Conservation (phyloP, 108 stramenopile genomes). For the Stephanodiscus minutulus region DNA sequence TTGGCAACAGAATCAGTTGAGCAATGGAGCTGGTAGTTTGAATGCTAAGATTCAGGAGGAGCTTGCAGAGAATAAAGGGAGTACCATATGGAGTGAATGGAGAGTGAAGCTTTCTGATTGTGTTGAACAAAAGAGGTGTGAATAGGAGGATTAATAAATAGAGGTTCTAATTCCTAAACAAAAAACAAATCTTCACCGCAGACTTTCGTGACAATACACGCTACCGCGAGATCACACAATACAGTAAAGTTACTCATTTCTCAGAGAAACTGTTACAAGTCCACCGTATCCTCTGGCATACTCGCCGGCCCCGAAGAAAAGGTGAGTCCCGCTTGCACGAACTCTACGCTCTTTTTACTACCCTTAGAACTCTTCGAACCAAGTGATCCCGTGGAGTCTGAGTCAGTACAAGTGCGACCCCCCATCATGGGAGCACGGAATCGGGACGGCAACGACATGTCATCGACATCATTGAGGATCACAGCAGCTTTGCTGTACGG, state of each 20-base stretch:
- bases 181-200: neutral
- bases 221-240: neutral
- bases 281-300: slow-evolving; percentile 41
- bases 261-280: slow-evolving; percentile 13
- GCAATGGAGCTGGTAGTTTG: no score
- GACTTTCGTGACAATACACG: neutral
- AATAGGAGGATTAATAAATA: no score
- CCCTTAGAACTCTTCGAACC: slow-evolving; percentile 4
- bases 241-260: neutral
- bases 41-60: no score
- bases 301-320: slow-evolving; percentile 15
- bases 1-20: no score
- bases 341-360: slow-evolving; percentile 22
- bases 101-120: no score
- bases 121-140: no score
- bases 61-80: no score
- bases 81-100: no score
- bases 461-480: slow-evolving; percentile 37
- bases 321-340: slow-evolving; percentile 25
- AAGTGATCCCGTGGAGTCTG: slow-evolving; percentile 6
- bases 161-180: no score
- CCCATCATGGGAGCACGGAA: neutral
- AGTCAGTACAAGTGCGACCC: neutral
- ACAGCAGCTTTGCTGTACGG: slow-evolving; percentile 5
- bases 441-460: slow-evolving; percentile 17